Base-by-base conservation (phyloP, 169 alveolate genomes). In the Plasmodium adleri region DNA sequence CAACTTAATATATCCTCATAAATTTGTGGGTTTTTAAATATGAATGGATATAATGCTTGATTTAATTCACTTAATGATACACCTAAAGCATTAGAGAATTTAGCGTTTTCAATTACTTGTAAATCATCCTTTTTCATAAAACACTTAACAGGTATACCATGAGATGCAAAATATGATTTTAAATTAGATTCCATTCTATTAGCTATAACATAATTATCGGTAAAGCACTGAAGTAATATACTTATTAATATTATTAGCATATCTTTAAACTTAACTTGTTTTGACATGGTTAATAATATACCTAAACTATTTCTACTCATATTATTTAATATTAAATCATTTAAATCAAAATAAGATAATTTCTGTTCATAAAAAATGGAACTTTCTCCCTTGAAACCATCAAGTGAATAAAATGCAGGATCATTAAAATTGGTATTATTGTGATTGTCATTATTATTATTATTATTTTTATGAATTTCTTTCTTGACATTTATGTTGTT, bases 1-100 rank as follows among this genome's bases (percentile, higher is more conserved):
- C 24, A 59, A 32, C 72, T 72, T 58, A 86, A 60, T 45, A 86
- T 60, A 15, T 86, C 92, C 59, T 86, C 92, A 86, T 86, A 86
- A 59, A 86, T 58, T 32, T 86, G 92, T 49, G 92, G 92, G 45
- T 86, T 86, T 73, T 72, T 86, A 86, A 86, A 86, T 1, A 86
- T 86, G 49, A 72, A 72, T 43, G 86, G 92, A 24, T 86, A 86
- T 71, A 86, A 59, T 15, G 92, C 88, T 64, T 86, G 76, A 72
- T 86, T 86, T 47, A 86, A 54, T 22, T 86, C 78, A 26, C 17
- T 86, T 10, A 86, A 72, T 3, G 92, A 86, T 32, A 86, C 92
- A 12, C 92, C 92, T 63, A 86, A 71, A 0, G 92, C 92, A 43
- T 72, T 72, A 28, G 76, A 45, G 49, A 86, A 24, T 9, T 86